Conservation (phyloP, 495 filamentous ascomycete species). For the Evernia prunastri region DNA sequence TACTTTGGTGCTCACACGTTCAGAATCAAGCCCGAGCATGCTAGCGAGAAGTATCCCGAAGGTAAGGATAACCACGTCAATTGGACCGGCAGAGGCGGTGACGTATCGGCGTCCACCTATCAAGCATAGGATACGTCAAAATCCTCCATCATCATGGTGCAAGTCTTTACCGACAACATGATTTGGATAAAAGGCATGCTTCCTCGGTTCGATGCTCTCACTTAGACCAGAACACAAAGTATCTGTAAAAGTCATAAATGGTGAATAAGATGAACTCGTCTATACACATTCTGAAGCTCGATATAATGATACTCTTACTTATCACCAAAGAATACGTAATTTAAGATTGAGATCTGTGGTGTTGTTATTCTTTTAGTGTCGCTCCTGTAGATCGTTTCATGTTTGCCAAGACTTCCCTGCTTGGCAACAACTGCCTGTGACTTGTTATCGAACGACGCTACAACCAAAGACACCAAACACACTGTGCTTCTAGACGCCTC, state of each 20-base stretch:
- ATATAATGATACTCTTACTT: background rate
- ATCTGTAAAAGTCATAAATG: conserved; percentile 9
- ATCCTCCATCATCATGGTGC: background rate
- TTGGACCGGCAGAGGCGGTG: conserved; percentile 97
- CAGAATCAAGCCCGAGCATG: conserved; percentile 87
- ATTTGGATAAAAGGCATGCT: conserved; percentile 9
- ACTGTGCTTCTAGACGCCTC: too few relatives aligned
- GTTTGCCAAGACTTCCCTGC: background rate
- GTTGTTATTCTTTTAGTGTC: background rate
- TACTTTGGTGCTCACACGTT: conserved; percentile 99
- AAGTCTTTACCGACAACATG: background rate
- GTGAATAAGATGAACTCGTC: conserved; percentile 2
- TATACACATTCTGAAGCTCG: background rate
- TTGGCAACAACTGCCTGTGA: background rate
- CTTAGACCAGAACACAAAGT: conserved; percentile 5
- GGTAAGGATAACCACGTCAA: conserved; percentile 96
- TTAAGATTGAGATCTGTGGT: too few relatives aligned
- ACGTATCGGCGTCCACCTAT: conserved; percentile 95
- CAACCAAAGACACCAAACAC: background rate
- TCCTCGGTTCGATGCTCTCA: conserved; percentile 4
- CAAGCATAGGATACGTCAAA: conserved; percentile 60
- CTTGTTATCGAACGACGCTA: background rate
- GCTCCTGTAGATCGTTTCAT: background rate
- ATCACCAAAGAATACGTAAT: background rate
- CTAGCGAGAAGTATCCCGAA: conserved; percentile 74